Percentiles rank a stretch among this genome's conserved stretches.
Evolutionary conservation across 495 filamentous ascomycete genomes (phyloP).

Genomic region (Neurospora africana): DNA sequence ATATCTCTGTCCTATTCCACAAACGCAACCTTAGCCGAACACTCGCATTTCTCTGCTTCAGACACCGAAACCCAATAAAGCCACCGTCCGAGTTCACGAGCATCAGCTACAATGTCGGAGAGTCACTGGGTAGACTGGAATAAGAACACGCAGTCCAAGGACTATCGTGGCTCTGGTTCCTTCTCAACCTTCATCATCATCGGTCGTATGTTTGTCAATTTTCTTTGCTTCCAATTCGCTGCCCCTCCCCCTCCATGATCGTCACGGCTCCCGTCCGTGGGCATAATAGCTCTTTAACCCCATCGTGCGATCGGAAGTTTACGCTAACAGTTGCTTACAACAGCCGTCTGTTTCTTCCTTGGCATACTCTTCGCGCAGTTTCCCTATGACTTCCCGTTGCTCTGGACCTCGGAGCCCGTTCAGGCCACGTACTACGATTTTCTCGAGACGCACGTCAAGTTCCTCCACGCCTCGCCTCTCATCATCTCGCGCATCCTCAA

Average conservation of each 20-base stretch:
- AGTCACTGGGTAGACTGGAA: slow-evolving; percentile 37
- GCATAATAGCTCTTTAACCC: background rate
- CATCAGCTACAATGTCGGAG: slow-evolving; percentile 12
- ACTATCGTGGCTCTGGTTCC: slow-evolving; percentile 39
- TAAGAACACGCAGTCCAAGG: slow-evolving; percentile 36
- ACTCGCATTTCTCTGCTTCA: background rate
- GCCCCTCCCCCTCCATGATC: background rate
- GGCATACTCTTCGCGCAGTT: slow-evolving; percentile 96
- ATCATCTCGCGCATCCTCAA: slow-evolving; percentile 88
- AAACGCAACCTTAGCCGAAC: background rate
- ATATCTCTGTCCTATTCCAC: background rate
- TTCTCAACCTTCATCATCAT: slow-evolving; percentile 96
- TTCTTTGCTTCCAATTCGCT: background rate
- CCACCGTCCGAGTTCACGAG: background rate
- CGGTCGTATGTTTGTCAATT: slow-evolving; percentile 54
- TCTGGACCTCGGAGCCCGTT: slow-evolving; percentile 67
- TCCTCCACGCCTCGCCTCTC: slow-evolving; percentile 77
- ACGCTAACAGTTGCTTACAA: background rate
- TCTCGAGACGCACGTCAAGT: slow-evolving; percentile 75
- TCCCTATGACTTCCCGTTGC: slow-evolving; percentile 95
- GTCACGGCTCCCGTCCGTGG: background rate
- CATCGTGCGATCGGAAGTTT: slow-evolving; percentile 1
- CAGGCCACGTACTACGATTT: slow-evolving; percentile 58
- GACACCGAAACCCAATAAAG: background rate
- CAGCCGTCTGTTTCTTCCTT: slow-evolving; percentile 91